Conservation (phyloP, 129 eudicot species). For the Centrapalus pauciflorus region DNA sequence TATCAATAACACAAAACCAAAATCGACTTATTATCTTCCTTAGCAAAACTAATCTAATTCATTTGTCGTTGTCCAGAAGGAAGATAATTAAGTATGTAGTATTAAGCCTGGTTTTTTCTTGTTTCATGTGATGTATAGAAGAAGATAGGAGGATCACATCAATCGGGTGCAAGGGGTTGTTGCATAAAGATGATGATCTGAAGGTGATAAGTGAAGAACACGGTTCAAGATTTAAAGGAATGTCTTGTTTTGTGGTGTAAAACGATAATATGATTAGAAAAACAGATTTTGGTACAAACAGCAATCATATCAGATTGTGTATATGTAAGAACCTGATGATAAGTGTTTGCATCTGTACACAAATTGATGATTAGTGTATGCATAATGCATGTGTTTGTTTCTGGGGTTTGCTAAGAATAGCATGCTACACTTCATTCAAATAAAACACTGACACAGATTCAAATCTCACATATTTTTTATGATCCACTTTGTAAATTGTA, state of each 20-base stretch:
- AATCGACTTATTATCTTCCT: too few relatives aligned
- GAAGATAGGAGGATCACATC: not conserved
- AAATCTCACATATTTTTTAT: too few relatives aligned
- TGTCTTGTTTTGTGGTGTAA: conserved; percentile 20
- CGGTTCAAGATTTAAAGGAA: conserved; percentile 12
- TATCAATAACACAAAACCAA: too few relatives aligned
- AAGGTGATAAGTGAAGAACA: conserved; percentile 14
- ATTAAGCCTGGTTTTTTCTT: not conserved
- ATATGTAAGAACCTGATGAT: conserved; percentile 10
- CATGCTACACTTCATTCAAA: too few relatives aligned
- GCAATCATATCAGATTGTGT: conserved; percentile 10
- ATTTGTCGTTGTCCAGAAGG: too few relatives aligned
- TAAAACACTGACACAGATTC: too few relatives aligned
- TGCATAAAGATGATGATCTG: conserved; percentile 18
- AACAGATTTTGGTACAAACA: not conserved
- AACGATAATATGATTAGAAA: conserved; percentile 11
- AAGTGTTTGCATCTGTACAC: not conserved
- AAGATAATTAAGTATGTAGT: too few relatives aligned
- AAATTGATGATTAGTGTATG: not conserved
- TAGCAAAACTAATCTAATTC: too few relatives aligned
- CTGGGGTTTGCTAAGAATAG: not conserved
- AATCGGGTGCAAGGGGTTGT: conserved; percentile 3
- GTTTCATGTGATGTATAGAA: conserved; percentile 5
- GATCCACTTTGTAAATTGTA: too few relatives aligned
- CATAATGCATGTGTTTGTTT: not conserved